phyloP scores from a whole-genome alignment of 805 yeast species.

The Millerago galiae region DNA sequence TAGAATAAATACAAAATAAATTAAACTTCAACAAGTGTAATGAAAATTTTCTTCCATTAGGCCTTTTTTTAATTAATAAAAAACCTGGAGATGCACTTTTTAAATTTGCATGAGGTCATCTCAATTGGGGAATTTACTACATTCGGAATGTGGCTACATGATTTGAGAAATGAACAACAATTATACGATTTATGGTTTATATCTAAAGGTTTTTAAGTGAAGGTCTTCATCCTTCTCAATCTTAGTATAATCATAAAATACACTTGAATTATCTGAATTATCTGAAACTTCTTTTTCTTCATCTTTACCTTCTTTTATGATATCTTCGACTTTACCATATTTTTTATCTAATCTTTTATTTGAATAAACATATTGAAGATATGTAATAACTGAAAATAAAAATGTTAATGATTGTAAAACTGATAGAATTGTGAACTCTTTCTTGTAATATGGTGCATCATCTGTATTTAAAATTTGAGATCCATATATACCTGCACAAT shows the following conservation, averaged over 20 bases:
- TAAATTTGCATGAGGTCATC: too few relatives aligned
- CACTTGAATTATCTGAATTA: neutral
- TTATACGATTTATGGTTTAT: neutral
- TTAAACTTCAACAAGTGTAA: too few relatives aligned
- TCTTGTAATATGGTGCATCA: conserved; percentile 1
- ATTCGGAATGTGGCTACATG: too few relatives aligned
- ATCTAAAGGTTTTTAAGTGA: neutral
- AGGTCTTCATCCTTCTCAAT: neutral
- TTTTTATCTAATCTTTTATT: neutral
- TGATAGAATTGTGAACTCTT: neutral
- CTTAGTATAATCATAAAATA: neutral
- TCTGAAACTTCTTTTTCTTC: neutral
- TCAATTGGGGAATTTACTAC: too few relatives aligned
- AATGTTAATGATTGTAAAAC: neutral
- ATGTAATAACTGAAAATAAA: neutral
- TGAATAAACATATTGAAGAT: neutral
- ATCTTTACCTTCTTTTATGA: neutral
- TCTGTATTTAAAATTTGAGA: neutral
- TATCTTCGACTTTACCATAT: neutral
- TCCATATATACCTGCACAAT: conserved; percentile 3
- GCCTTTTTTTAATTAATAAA: too few relatives aligned
- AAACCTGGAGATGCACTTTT: too few relatives aligned
- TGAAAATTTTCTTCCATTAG: too few relatives aligned
- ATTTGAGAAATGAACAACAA: too few relatives aligned
- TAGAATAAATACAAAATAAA: too few relatives aligned